Percentiles rank a stretch among this genome's conserved stretches.
Evolutionary conservation across 768 basidiomycete genomes (phyloP).

Genomic region (Dendrothele bispora): DNA sequence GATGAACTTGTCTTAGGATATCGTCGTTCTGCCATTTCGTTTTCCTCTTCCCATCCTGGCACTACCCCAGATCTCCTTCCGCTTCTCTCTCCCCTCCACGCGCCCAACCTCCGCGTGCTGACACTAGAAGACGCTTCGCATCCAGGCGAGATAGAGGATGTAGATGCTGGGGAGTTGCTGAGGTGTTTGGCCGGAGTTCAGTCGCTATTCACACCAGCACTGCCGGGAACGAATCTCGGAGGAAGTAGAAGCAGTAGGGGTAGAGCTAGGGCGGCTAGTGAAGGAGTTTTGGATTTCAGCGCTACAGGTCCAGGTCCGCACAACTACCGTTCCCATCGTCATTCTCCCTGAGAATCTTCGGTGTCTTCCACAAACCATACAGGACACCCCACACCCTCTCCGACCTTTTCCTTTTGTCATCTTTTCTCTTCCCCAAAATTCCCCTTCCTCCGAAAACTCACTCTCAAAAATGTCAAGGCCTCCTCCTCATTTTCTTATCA

Average conservation of each 20-base stretch:
- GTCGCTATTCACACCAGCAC: neutral
- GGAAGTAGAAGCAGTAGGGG: neutral
- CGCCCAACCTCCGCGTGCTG: conserved; percentile 36
- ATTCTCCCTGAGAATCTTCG: too few species aligned
- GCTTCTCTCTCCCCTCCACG: conserved; percentile 40
- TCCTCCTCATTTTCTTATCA: neutral
- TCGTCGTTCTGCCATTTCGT: too few species aligned
- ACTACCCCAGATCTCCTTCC: too few species aligned
- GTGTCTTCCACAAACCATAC: too few species aligned
- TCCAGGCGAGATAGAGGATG: conserved; percentile 36
- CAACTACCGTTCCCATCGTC: neutral
- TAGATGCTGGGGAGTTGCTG: conserved; percentile 40
- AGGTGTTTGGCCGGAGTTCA: conserved; percentile 26
- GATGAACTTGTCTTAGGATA: conserved; percentile 44
- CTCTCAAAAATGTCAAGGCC: conserved; percentile 1
- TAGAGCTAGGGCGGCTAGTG: neutral
- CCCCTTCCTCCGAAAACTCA: neutral
- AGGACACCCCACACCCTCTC: neutral
- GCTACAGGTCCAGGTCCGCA: neutral
- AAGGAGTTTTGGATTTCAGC: neutral
- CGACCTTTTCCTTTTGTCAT: neutral
- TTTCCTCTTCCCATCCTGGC: too few species aligned
- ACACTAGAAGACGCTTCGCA: conserved; percentile 46
- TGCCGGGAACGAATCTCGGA: neutral
- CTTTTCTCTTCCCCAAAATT: neutral